phyloP scores from a whole-genome alignment of 441 rosid genomes.

The Adansonia madagascariensis region DNA sequence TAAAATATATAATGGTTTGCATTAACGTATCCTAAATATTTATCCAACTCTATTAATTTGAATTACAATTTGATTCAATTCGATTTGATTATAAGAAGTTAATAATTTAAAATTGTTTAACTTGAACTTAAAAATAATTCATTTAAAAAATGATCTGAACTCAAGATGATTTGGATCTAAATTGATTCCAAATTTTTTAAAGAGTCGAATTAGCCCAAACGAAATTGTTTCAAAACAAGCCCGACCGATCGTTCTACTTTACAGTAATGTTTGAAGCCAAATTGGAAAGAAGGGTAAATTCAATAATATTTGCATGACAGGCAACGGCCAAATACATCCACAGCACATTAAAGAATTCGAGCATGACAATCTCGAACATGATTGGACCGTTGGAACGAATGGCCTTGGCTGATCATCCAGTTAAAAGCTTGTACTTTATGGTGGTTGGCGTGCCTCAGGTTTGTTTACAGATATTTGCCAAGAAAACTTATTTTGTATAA shows the following conservation, averaged over 20 bases:
- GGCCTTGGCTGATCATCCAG: conserved; percentile 48
- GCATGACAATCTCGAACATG: conserved; percentile 45
- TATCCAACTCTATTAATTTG: too few species aligned
- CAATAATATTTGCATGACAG: conserved; percentile 26
- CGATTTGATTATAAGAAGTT: too few species aligned
- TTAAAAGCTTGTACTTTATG: conserved; percentile 48
- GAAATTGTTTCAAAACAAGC: too few species aligned
- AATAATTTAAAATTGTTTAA: too few species aligned
- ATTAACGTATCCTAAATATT: too few species aligned
- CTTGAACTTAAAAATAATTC: too few species aligned
- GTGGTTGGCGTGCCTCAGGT: conserved; percentile 48
- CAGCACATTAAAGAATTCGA: conserved; percentile 39
- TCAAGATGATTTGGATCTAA: too few species aligned
- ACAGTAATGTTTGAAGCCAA: background rate
- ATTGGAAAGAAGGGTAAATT: background rate
- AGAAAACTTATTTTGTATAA: background rate
- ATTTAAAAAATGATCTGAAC: too few species aligned
- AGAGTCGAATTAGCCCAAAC: too few species aligned
- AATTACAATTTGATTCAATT: too few species aligned
- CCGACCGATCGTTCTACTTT: background rate
- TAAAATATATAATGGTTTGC: too few species aligned
- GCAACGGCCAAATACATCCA: conserved; percentile 38
- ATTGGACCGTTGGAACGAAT: conserved; percentile 50
- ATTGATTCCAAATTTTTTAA: too few species aligned
- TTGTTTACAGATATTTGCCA: background rate